phyloP scores from a whole-genome alignment of 2,329 filamentous ascomycete genomes.

The Calonectria montana region DNA sequence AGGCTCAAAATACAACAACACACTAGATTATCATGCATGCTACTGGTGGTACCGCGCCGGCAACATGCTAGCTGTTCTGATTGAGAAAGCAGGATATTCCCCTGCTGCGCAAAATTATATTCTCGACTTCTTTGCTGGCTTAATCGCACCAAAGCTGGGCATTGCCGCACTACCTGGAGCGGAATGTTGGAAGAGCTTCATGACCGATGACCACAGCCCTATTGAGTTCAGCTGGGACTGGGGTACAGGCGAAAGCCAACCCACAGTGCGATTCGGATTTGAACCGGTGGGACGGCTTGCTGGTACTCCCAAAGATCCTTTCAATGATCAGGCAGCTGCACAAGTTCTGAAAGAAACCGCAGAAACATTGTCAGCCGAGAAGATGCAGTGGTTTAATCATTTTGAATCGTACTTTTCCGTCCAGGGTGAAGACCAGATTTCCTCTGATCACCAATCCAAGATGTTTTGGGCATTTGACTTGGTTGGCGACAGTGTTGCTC shows the following conservation, averaged over 20 bases:
- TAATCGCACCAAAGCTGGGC: neutral
- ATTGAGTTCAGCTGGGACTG: slow-evolving; percentile 54
- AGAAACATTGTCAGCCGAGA: neutral
- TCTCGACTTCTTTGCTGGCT: neutral
- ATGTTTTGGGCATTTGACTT: slow-evolving; percentile 25
- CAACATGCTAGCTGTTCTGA: neutral
- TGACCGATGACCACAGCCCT: slow-evolving; percentile 53
- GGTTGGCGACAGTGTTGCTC: neutral
- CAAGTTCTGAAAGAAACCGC: neutral
- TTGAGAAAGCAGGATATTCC: neutral
- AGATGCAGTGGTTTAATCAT: slow-evolving; percentile 5
- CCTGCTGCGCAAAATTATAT: neutral
- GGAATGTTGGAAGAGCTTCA: slow-evolving; percentile 50
- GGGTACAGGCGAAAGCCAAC: slow-evolving; percentile 25
- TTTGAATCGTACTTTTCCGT: neutral
- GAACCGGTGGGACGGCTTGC: slow-evolving; percentile 47
- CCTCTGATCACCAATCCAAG: slow-evolving; percentile 8
- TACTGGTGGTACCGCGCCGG: neutral
- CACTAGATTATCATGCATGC: neutral
- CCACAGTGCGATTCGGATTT: slow-evolving; percentile 46
- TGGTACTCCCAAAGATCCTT: slow-evolving; percentile 39
- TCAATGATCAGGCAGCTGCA: slow-evolving; percentile 31
- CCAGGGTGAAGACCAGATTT: neutral
- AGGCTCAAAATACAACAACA: neutral
- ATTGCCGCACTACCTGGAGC: neutral